Evolutionary conservation across 768 basidiomycete species (phyloP), one percentile per base, ranked within the genome.

Genomic region (Tricholoma sp.): DNA sequence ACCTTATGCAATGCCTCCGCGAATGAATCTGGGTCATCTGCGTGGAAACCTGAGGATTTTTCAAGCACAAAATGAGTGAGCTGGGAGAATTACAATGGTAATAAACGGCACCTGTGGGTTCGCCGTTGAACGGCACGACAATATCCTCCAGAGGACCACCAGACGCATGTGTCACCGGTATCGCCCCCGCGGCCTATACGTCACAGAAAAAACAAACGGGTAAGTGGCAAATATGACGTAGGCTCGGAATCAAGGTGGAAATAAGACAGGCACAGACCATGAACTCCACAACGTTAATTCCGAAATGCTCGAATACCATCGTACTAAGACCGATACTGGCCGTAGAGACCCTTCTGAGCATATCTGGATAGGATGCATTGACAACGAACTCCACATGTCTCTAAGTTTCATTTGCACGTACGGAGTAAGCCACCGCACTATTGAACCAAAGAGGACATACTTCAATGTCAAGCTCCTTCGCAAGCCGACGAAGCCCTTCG

Each of bases 231-330:
- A 31, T 4, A 53, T 55, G 32, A 50, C 47, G 24, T 14, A 47
- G 22, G 45, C 22, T 9, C 56, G 19, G 18, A 58, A 57, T 8
- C 55, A 59, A 19, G 54, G 1, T 14, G 32, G 2, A 24, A 31
- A 52, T 16, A 46, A 56, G 61, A 16, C 4, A 69, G 61, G 16
- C 4, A 69, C 82, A 61, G 50, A 91, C 95, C 95, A 98, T 96
- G 64, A 91, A 96, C 69, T 99, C 96, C 7, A 99, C 96, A 35
- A 99, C 80, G 63, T 94, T 97, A 69, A 99, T 98, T 2, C 97
- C 96, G 60, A 98, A 99, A 69, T 99, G 96, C 70, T 99, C 96
- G 66, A 98, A 94, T 0, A 94, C 82, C 96, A 99, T 99, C 12
- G 96, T 97, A 66, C 91, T 95, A 22, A 98, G 68, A 0, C 96